Percentiles rank a stretch among this genome's conserved stretches.
Conservation (phyloP, 208 protist genomes). For the Porcisia hertigi region DNA sequence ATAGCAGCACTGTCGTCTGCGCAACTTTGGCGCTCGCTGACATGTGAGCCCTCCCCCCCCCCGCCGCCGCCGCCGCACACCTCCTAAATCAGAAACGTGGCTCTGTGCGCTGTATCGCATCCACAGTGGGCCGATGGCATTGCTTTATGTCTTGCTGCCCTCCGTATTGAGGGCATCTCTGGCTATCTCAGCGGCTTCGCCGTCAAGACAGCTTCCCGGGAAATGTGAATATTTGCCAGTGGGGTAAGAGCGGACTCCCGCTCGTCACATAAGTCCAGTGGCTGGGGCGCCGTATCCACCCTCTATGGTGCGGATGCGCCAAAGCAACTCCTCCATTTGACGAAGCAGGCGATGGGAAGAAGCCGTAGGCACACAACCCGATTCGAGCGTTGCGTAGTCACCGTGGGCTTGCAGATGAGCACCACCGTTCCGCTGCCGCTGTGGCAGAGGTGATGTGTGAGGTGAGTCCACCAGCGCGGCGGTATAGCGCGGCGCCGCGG, state of each 20-base stretch:
- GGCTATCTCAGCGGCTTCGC: background rate
- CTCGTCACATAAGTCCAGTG: background rate
- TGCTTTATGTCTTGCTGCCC: background rate
- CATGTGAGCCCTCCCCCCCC: background rate
- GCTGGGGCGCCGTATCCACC: slow-evolving; percentile 3
- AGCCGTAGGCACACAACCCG: background rate
- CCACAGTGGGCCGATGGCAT: background rate
- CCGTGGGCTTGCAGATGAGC: background rate
- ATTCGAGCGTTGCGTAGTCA: background rate
- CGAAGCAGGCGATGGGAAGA: slow-evolving; percentile 14
- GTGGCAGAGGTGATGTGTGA: slow-evolving; percentile 1
- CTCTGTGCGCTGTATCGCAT: background rate
- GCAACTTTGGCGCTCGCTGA: background rate
- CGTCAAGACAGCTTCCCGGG: background rate
- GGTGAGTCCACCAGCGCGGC: slow-evolving; percentile 16
- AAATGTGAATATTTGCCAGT: background rate
- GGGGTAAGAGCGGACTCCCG: background rate
- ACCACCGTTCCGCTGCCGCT: background rate
- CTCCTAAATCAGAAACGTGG: background rate
- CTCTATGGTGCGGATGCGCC: slow-evolving; percentile 23
- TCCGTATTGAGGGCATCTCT: background rate
- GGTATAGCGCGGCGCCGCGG: background rate
- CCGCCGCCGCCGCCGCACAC: no score
- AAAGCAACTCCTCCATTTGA: slow-evolving; percentile 29
- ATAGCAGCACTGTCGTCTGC: background rate